Evolutionary conservation across 2,329 filamentous ascomycete genomes (phyloP).

Genomic region (Exserohilum rostratum): DNA sequence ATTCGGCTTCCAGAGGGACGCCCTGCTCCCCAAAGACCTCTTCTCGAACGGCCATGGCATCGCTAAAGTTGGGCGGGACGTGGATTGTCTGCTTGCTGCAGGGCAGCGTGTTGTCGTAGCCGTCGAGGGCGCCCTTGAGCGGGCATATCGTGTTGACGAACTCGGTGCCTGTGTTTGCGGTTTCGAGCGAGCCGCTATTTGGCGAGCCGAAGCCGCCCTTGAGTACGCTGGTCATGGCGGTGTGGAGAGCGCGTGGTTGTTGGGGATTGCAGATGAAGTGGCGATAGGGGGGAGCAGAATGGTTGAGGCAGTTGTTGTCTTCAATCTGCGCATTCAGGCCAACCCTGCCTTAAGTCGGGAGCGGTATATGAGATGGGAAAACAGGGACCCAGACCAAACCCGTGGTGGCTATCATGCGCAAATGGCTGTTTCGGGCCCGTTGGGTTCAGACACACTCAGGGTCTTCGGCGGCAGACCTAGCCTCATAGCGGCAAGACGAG

Average conservation of each 20-base stretch:
- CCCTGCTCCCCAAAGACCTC: conserved; percentile 65
- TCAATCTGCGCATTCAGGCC: conserved; percentile 6
- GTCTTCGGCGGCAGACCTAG: conserved; percentile 1
- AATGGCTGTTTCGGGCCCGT: conserved; percentile 9
- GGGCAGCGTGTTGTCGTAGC: conserved; percentile 46
- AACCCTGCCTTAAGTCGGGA: conserved; percentile 7
- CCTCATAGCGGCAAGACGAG: conserved; percentile 2
- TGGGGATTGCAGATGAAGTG: background rate
- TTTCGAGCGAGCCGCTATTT: conserved; percentile 19
- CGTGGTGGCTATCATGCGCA: conserved; percentile 4
- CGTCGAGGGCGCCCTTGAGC: conserved; percentile 41
- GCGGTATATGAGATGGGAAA: conserved; percentile 4
- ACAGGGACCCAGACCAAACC: conserved; percentile 2
- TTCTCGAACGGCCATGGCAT: conserved; percentile 64
- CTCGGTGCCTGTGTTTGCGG: conserved; percentile 42
- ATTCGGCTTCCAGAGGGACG: conserved; percentile 69
- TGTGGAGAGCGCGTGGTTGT: background rate
- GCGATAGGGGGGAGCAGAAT: background rate
- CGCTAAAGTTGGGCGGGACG: conserved; percentile 55
- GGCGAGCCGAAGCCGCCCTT: conserved; percentile 30
- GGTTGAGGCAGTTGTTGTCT: conserved; percentile 8
- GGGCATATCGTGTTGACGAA: conserved; percentile 49
- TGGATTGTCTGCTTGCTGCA: conserved; percentile 40
- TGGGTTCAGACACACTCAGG: conserved; percentile 10
- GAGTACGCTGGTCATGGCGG: conserved; percentile 25